Evolutionary conservation across 805 yeast species (phyloP).

Genomic region (Candida michaelii): DNA sequence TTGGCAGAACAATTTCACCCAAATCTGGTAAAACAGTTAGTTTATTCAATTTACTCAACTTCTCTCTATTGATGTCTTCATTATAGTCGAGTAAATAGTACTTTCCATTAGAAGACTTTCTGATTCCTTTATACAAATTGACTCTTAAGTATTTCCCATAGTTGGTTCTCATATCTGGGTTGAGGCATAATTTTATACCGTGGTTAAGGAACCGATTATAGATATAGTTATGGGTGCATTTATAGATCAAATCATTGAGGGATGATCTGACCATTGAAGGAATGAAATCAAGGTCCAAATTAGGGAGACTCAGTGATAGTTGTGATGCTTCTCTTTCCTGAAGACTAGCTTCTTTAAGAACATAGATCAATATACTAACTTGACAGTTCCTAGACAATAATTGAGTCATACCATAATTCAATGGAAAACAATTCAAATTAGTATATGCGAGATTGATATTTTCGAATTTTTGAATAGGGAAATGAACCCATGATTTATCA

Average conservation of each 20-base stretch:
- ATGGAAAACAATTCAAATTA: conserved; percentile 9
- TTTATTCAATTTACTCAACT: conserved; percentile 3
- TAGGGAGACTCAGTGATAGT: background rate
- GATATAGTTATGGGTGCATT: conserved; percentile 1
- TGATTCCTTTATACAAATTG: conserved; percentile 5
- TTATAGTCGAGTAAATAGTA: background rate
- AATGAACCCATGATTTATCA: conserved; percentile 17
- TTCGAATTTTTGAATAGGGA: background rate
- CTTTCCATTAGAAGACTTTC: background rate
- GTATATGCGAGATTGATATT: conserved; percentile 9
- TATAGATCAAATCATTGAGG: conserved; percentile 2
- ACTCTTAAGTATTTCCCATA: conserved; percentile 5
- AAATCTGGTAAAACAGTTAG: background rate
- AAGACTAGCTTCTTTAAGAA: background rate
- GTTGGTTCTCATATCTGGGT: conserved; percentile 5
- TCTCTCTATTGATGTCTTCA: conserved; percentile 4
- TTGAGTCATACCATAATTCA: conserved; percentile 10
- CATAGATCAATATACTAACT: conserved; percentile 1
- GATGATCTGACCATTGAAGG: conserved; percentile 5
- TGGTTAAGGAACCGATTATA: conserved; percentile 9
- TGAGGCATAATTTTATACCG: conserved; percentile 9
- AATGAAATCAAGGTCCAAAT: conserved; percentile 4
- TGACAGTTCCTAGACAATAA: conserved; percentile 4
- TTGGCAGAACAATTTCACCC: background rate
- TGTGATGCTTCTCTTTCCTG: background rate